Base-by-base conservation (phyloP, 805 yeast genomes). In the Hemisphaericaspora nanyangensis region DNA sequence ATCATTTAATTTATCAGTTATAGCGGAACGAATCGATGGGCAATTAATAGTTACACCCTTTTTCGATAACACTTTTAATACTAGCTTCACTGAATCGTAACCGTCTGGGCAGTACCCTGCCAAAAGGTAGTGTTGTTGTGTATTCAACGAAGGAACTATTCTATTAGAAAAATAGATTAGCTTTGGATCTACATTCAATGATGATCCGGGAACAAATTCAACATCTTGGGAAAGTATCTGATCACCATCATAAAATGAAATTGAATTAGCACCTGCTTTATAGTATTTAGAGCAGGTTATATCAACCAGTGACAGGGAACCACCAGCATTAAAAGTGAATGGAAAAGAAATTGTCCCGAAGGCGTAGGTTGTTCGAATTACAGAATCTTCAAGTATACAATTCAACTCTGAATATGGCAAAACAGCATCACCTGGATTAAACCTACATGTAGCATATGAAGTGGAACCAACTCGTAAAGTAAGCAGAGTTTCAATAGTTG, bases 401-500 rank as follows among this genome's bases (percentile, higher is more conserved):
- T 36, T 31, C 12, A 58, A 30, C 30, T 35, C 29, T 11, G 56
- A 49, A 34, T 35, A 48, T 29, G 49, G 30, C 13, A 42, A 39
- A 19, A 48, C 20, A 10, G 44, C 17, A 18, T 48, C 54, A 13
- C 58, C 58, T 24, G 42, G 31, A 17, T 25, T 38, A 11, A 52
- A 41, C 2, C 16, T 18, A 50, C 64, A 59, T 5, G 52, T 51
- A 7, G 65, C 63, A 38, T 44, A 55, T 5, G 31, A 28, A 7
- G 20, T 32, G 4, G 35, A 30, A 8, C 47, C 48, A 5, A 40
- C 52, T 7, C 8, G 18, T 13, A 52, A 43, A 17, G 37, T 33
- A 8, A 58, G 34, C 3, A 46, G 20, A 18, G 44, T 6, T 8
- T 41, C 24, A 7, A 43, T 18, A 6, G 51, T 32, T 6, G 56